Evolutionary conservation across 2,329 filamentous ascomycete species (phyloP).

Genomic region (Fusarium marasasianum): DNA sequence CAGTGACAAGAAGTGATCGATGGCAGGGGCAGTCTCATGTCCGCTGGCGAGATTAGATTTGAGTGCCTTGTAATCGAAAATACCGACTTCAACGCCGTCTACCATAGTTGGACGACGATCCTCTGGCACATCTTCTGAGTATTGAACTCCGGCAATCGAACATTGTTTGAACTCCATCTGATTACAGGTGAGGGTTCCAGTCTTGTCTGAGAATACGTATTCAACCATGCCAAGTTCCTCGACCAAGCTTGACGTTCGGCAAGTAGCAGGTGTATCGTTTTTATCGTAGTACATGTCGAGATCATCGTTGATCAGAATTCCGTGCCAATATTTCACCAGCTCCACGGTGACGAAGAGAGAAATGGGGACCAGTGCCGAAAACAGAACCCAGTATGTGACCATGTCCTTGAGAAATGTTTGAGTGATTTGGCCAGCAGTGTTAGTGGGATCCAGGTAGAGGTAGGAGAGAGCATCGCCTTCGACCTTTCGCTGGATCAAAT

Average conservation of each 20-base stretch:
- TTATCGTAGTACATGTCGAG: constrained; percentile 98
- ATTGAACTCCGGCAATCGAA: constrained; percentile 92
- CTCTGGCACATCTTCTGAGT: constrained; percentile 90
- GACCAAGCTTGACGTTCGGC: constrained; percentile 93
- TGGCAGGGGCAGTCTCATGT: constrained; percentile 61
- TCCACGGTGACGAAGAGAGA: constrained; percentile 98
- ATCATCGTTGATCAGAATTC: constrained; percentile 97
- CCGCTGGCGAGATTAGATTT: constrained; percentile 71
- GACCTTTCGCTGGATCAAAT: constrained; percentile 80
- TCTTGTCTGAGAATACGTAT: constrained; percentile 99
- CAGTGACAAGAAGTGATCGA: constrained; percentile 85
- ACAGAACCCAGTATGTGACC: constrained; percentile 98
- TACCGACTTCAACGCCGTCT: constrained; percentile 79
- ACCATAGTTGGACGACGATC: constrained; percentile 83
- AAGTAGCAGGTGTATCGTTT: constrained; percentile 94
- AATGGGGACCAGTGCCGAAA: constrained; percentile 95
- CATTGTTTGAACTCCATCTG: constrained; percentile 99
- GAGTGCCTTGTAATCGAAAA: constrained; percentile 85
- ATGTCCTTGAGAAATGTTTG: constrained; percentile 92
- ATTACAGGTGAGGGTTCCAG: constrained; percentile 96
- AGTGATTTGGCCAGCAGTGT: constrained; percentile 64
- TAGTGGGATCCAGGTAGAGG: constrained; percentile 71
- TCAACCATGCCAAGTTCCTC: constrained; percentile 98
- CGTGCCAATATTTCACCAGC: constrained; percentile 97
- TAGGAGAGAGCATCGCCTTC: constrained; percentile 73